Conservation (phyloP, 441 rosid species). For the Brassica balearica region DNA sequence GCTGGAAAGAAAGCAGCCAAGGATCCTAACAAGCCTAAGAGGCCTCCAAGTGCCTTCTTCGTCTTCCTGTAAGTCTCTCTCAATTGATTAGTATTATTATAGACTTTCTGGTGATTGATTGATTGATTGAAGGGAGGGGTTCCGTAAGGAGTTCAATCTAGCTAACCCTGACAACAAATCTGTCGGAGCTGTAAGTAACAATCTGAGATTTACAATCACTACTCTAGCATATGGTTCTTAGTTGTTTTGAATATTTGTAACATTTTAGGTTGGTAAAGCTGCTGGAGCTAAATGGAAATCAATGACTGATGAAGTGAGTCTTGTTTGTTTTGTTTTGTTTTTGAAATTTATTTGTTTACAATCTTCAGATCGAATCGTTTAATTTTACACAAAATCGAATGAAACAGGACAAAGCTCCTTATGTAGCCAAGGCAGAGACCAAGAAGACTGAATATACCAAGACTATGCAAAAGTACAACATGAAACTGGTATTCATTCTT, state of each 20-base stretch:
- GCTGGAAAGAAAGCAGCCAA: constrained; percentile 56
- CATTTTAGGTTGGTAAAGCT: constrained; percentile 78
- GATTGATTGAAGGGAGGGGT: constrained; percentile 62
- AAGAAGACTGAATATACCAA: constrained; percentile 62
- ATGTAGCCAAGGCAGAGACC: constrained; percentile 51
- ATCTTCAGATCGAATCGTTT: no score
- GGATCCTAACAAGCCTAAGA: constrained; percentile 83
- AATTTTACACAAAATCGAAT: no score
- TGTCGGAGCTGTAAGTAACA: constrained; percentile 64
- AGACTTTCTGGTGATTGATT: no score
- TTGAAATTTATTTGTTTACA: no score
- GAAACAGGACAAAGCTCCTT: constrained; percentile 69
- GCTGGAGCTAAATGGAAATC: constrained; percentile 85
- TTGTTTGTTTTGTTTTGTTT: no score
- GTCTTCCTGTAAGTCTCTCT: constrained; percentile 59
- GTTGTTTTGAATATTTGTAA: not conserved
- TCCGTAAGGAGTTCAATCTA: constrained; percentile 65
- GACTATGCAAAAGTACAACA: constrained; percentile 58
- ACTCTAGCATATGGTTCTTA: no score
- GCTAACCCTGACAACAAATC: constrained; percentile 85
- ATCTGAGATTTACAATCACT: not conserved
- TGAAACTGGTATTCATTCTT: constrained; percentile 49
- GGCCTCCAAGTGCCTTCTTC: constrained; percentile 79
- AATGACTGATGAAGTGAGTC: constrained; percentile 61
- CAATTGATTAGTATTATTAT: not conserved